Evolutionary conservation across 2,329 filamentous ascomycete genomes (phyloP), one percentile per base, ranked within the genome.

Genomic region (Pseudocercospora crystallina): DNA sequence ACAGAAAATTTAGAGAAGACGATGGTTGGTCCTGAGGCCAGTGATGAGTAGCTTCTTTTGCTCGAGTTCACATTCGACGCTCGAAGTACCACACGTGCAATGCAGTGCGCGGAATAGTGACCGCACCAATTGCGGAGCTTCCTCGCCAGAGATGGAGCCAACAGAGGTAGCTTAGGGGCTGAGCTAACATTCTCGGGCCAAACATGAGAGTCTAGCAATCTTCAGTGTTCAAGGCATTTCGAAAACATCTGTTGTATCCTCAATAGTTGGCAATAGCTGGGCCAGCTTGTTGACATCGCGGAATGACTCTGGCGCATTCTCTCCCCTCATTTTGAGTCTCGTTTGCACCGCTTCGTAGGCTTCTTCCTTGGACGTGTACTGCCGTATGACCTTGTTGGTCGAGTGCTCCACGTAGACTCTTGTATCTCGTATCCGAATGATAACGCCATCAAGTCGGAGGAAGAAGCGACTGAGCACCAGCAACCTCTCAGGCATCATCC

Each of bases 351-450:
- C 82, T 26, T 86, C 85, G 68, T 95, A 96, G 46, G 75, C 79
- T 44, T 86, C 86, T 74, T 99, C 92, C 67, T 87, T 86, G n/a
- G 86, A 85, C 14, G 89, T 89, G 65, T 96, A 96, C 72, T 99
- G 92, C 56, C 92, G 79, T 29, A 95, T 85, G 29, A 97, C 86
- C 65, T 88, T 82, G 43, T 86, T 82, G 13, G 80, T 84, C 36
- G 77, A 82, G 68, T 97, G 96, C 68, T 99, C 94, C 49, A 96
- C 82, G 69, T 95, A 99, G 31, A 99, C 78, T 56, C 94, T 80
- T 1, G 92, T 97, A 67, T 99, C 94, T 48, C 92, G 80, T 50
- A 99, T 82, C 50, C 94, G 80, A 51, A 96, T 81, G 37, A 99
- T 66, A 39, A 99, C 94, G 63, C 90, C 87, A 65, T 99, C 94